Base-by-base conservation (phyloP, 495 filamentous ascomycete species). In the Hypomontagnella submonticulosa region DNA sequence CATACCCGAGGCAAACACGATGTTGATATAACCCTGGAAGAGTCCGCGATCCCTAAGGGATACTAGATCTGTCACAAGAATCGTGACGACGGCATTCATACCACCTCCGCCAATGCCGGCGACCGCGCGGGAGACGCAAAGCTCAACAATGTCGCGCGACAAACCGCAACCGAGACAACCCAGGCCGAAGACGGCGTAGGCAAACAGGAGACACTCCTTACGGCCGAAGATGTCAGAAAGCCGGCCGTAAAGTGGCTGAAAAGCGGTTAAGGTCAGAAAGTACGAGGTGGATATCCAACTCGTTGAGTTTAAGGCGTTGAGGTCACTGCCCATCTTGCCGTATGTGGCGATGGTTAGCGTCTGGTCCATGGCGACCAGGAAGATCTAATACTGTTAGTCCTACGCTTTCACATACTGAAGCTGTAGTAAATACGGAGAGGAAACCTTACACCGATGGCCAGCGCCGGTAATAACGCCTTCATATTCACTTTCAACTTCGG, bases 281-380 rank as follows among this genome's bases (percentile, higher is more conserved):
- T 89, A 89, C 75, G 89, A 87, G 11, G 92, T 95, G 0, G 91
- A 90, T 65, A 96, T 91, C 92, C 92, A 96, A 34, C 87, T 90
- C 7, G 91, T 93, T 67, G 85, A 82, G 67, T 90, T 92, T 56
- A 96, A 76, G 10, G 90, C 90, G 16, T 91, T 82, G 16, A 96
- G 74, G 54, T 95, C 92, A 51, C 84, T 92, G 19, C 92, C 92
- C 70, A 96, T 95, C 47, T 83, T 87, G 13, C 88, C 91, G 73
- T 95, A 96, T 36, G 84, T 88, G 49, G 87, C 86, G 53, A 94
- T 87, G 41, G 93, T 89, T 43, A 96, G 86, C 0, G 92, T 93
- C 71, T 94, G 90, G 73, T 96, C 92, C 46, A 90, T 85, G 0
- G 90, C 89, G 3, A 85, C 81, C 2, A 95, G 77, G 71, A 92